These are phyloP conservation scores for Mycena galericulata DNA, from an alignment of 768 basidiomycete species.

Conservation along the genomic window DNA sequence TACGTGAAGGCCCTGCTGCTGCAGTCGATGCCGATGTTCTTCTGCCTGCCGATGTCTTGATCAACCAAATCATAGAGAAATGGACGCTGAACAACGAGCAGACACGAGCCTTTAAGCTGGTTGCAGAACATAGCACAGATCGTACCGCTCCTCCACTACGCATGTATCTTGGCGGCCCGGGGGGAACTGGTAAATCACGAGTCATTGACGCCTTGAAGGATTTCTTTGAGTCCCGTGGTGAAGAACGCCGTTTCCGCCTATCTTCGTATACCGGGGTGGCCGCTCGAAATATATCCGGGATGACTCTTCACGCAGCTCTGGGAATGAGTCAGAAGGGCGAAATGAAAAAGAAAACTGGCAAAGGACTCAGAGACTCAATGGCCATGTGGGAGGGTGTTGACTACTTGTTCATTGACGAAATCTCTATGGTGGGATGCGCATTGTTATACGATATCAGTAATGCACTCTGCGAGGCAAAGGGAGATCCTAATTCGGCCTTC, in stretches of 20 bases:
- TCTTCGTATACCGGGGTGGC: constrained; percentile 54
- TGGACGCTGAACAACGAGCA: not conserved
- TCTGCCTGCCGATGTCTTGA: not conserved
- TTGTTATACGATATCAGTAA: constrained; percentile 47
- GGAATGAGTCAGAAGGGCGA: constrained; percentile 17
- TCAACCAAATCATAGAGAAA: not conserved
- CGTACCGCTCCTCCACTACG: constrained; percentile 20
- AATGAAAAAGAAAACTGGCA: not conserved
- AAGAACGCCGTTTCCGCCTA: constrained; percentile 43
- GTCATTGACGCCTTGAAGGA: constrained; percentile 38
- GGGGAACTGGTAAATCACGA: constrained; percentile 46
- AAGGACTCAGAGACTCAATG: constrained; percentile 28
- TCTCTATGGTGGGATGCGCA: constrained; percentile 53
- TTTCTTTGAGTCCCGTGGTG: constrained; percentile 24
- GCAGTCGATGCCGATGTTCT: not conserved
- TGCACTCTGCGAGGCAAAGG: constrained; percentile 49
- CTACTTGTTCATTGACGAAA: constrained; percentile 52
- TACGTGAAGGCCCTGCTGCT: not conserved
- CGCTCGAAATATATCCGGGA: constrained; percentile 51
- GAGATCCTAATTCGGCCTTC: constrained; percentile 40
- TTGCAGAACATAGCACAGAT: not conserved
- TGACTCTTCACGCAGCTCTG: constrained; percentile 53
- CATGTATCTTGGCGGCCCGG: constrained; percentile 44
- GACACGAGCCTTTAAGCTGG: not conserved
- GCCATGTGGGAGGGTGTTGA: constrained; percentile 54